These are phyloP conservation scores for Thraustotheca clavata DNA, from an alignment of 352 stramenopile species.

Conservation along the genomic window DNA sequence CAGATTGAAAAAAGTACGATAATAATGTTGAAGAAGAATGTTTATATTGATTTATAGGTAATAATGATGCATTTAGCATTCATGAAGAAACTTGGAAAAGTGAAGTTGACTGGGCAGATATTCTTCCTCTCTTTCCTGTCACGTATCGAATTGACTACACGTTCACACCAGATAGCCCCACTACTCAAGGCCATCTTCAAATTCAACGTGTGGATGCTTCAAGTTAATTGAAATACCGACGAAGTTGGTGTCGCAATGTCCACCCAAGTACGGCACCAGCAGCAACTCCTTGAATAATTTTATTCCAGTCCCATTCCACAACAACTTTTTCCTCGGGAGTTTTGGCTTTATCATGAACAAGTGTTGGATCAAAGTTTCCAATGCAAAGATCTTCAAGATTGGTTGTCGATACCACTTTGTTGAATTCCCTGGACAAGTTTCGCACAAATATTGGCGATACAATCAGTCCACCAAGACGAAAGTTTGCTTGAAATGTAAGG, in stretches of 20 bases:
- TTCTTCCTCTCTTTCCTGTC: slow-evolving; percentile 4
- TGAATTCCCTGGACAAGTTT: slow-evolving; percentile 17
- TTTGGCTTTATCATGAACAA: not conserved
- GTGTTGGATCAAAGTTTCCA: slow-evolving; percentile 13
- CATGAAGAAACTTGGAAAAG: slow-evolving; percentile 10
- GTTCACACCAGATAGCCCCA: slow-evolving; percentile 8
- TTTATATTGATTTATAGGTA: not conserved
- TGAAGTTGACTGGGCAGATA: slow-evolving; percentile 7
- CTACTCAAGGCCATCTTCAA: slow-evolving; percentile 1
- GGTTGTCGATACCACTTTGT: slow-evolving; percentile 11
- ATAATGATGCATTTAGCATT: slow-evolving; percentile 3
- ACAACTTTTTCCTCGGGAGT: not conserved
- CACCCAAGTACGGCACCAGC: slow-evolving; percentile 4
- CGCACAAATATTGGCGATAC: slow-evolving; percentile 14
- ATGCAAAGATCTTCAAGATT: slow-evolving; percentile 20
- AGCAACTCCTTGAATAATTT: slow-evolving; percentile 6
- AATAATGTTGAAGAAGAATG: too few relatives aligned
- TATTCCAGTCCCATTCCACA: not conserved
- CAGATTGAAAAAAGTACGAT: too few relatives aligned
- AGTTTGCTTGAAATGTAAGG: slow-evolving; percentile 9
- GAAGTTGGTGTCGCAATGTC: not conserved
- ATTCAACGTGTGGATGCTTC: not conserved
- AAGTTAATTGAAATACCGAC: slow-evolving; percentile 6
- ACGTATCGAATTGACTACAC: slow-evolving; percentile 5
- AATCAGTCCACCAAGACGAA: slow-evolving; percentile 4